Conservation (phyloP, 768 basidiomycete species). For the Hypholoma fasciculare region DNA sequence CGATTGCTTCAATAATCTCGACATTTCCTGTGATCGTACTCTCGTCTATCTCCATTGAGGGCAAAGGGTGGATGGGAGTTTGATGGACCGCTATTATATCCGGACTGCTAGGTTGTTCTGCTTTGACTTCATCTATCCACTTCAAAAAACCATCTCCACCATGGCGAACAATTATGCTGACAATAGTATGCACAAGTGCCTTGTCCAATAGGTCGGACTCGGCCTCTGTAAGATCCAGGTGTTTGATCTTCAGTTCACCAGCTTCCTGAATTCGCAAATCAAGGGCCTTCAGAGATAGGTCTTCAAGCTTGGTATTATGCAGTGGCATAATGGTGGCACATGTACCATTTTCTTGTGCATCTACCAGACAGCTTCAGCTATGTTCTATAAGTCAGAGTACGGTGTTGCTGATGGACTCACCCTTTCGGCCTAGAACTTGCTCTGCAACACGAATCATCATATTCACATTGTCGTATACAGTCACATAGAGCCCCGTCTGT, state of each 20-base stretch:
- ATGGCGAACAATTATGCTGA: conserved; percentile 27
- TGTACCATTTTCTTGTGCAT: conserved; percentile 37
- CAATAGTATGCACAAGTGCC: conserved; percentile 23
- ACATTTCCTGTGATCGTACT: conserved; percentile 32
- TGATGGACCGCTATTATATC: conserved; percentile 28
- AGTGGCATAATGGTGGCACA: conserved; percentile 33
- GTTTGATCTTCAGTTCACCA: too few relatives aligned
- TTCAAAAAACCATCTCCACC: conserved; percentile 28
- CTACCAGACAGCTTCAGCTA: too few relatives aligned
- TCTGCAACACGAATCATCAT: conserved; percentile 27
- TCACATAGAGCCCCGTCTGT: background rate
- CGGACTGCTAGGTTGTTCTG: conserved; percentile 13
- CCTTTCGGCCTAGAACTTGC: conserved; percentile 30
- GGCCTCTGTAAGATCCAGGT: conserved; percentile 22
- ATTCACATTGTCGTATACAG: conserved; percentile 40
- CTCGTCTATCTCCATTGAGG: conserved; percentile 37
- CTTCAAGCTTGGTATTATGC: conserved; percentile 21
- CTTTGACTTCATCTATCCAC: conserved; percentile 19
- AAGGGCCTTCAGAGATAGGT: too few relatives aligned
- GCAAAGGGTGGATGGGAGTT: conserved; percentile 28
- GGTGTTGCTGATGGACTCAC: too few relatives aligned
- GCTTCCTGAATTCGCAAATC: too few relatives aligned
- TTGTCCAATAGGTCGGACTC: conserved; percentile 18
- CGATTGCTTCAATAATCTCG: conserved; percentile 28
- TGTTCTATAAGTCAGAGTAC: too few relatives aligned